phyloP scores from a whole-genome alignment of 768 basidiomycete species.

The Gautieria morchelliformis region DNA sequence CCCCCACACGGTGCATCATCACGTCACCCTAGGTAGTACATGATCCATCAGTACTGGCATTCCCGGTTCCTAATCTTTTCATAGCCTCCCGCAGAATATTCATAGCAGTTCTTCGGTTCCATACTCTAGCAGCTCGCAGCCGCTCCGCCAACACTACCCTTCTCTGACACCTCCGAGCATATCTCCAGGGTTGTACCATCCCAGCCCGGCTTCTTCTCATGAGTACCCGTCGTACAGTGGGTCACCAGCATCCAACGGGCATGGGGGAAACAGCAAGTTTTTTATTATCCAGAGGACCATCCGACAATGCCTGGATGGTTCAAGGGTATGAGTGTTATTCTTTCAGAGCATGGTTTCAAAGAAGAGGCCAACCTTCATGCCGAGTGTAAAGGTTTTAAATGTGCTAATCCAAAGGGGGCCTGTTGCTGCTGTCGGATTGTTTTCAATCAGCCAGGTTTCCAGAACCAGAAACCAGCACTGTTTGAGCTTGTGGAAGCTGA shows the following conservation, averaged over 20 bases:
- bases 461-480: no score
- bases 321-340: no score
- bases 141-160: slow-evolving; percentile 1
- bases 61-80: background rate
- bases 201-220: slow-evolving; percentile 1
- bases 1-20: background rate
- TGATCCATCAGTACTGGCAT: background rate
- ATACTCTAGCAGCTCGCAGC: background rate
- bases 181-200: slow-evolving; percentile 2
- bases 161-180: slow-evolving; percentile 2
- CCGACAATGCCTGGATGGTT: no score
- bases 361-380: no score
- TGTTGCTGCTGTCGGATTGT: no score
- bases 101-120: background rate
- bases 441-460: no score
- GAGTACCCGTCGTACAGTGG: slow-evolving; percentile 16
- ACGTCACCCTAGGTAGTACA: slow-evolving; percentile 7
- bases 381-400: no score
- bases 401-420: no score
- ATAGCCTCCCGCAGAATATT: background rate
- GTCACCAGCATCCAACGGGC: background rate
- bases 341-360: no score
- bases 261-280: background rate
- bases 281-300: no score
- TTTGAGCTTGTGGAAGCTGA: no score